Percentiles rank a stretch among this genome's conserved stretches.
phyloP scores from a whole-genome alignment of 192 early-diverging fungal species.

The Coemansia sp. region DNA sequence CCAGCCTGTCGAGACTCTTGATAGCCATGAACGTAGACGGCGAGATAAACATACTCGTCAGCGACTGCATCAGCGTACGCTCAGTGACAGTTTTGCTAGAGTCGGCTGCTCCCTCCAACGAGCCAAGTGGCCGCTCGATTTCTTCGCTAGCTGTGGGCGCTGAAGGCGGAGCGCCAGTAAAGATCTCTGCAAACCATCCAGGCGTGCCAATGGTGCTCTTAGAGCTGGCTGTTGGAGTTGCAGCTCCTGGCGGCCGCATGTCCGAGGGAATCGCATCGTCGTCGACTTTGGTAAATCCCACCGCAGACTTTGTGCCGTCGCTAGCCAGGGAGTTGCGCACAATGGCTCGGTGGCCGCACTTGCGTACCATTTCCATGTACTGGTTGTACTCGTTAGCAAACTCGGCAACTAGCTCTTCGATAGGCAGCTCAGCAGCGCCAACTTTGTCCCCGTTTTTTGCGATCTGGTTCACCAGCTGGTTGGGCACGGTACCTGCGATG shows the following conservation, averaged over 20 bases:
- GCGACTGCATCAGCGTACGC: conserved; percentile 51
- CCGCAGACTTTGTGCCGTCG: conserved; percentile 8
- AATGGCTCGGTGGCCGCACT: conserved; percentile 27
- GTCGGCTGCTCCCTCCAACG: background rate
- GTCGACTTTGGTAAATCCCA: conserved; percentile 48
- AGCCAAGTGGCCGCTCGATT: background rate
- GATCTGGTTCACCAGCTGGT: conserved; percentile 37
- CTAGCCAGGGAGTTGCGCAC: conserved; percentile 16
- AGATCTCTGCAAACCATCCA: conserved; percentile 47
- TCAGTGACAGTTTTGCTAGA: conserved; percentile 22
- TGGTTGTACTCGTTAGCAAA: conserved; percentile 51
- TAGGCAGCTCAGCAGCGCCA: conserved; percentile 34
- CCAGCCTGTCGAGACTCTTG: conserved; percentile 51
- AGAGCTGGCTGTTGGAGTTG: background rate
- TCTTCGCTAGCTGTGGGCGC: background rate
- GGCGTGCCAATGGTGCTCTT: conserved; percentile 4
- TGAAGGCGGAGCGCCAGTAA: conserved; percentile 16
- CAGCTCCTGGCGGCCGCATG: background rate
- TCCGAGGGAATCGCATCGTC: conserved; percentile 27
- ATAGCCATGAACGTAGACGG: conserved; percentile 49
- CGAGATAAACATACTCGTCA: conserved; percentile 56
- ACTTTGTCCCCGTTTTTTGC: conserved; percentile 4
- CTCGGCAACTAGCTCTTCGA: conserved; percentile 46
- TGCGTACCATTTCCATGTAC: conserved; percentile 38
- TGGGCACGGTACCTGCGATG: conserved; percentile 39